phyloP scores from a whole-genome alignment of 2,329 filamentous ascomycete genomes.

The Colletotrichum godetiae region DNA sequence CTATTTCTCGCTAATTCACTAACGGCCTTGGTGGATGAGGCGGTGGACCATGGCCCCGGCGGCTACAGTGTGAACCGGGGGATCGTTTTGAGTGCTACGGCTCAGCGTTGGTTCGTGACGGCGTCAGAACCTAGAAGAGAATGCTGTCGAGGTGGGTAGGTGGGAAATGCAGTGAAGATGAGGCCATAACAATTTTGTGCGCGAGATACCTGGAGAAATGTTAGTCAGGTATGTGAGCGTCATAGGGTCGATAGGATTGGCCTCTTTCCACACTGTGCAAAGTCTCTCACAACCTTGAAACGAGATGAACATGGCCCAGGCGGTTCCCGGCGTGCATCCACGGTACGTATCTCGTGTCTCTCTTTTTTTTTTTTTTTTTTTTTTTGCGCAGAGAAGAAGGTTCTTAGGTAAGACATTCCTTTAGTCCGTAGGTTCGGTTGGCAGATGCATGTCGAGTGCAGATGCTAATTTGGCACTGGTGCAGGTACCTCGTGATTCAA shows the following conservation, averaged over 20 bases:
- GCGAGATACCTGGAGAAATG: background rate
- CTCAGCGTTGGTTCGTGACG: background rate
- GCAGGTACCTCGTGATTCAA: background rate
- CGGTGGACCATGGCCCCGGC: background rate
- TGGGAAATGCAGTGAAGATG: background rate
- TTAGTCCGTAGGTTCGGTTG: background rate
- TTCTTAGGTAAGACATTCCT: background rate
- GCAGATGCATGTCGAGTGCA: background rate
- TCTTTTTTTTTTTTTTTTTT: background rate
- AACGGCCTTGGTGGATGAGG: slow-evolving; percentile 20
- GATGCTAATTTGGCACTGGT: background rate
- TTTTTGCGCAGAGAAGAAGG: background rate
- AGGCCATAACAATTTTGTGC: background rate
- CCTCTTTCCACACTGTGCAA: background rate
- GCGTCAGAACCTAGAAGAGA: background rate
- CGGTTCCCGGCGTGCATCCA: background rate
- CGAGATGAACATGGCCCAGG: slow-evolving; percentile 30
- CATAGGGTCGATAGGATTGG: background rate
- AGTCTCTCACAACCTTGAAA: slow-evolving; percentile 29
- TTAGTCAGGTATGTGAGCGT: background rate
- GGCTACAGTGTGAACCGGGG: slow-evolving; percentile 2
- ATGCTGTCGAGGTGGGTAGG: background rate
- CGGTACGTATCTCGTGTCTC: background rate
- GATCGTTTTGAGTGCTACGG: no score
- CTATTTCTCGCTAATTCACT: slow-evolving; percentile 25